Base-by-base conservation (phyloP, 2,329 filamentous ascomycete species). In the Xylariaceae sp. region DNA sequence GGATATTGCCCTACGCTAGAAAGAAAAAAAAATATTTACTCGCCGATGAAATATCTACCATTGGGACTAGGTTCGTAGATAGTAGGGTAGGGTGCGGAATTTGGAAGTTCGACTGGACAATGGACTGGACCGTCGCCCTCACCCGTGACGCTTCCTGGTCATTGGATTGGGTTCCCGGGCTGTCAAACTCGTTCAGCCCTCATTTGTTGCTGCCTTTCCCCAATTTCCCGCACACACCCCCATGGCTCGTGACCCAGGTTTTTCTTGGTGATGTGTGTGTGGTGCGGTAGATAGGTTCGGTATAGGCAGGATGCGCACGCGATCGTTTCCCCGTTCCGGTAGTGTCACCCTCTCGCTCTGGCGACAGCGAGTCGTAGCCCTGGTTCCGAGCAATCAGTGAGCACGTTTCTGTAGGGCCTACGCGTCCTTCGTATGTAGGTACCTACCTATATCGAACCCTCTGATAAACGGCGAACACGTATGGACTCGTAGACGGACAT, bases 321-420 rank as follows among this genome's bases (percentile, higher is more conserved):
- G 13, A 45, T 11, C 56, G 17, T 2, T 45, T 58, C 55, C 58
- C 60, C 52, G 51, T 56, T 58, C 18, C 34, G 60, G 60, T 11
- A 57, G 34, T 44, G 55, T 42, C 1, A 13, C 55, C 60, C 10
- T 42, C 17, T n/a, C 51, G 37, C 57, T 57, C 30, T 42, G 50
- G 48, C 17, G 39, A 30, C 23, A 30, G 23, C 23, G 5, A 30
- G 23, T 30, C 23, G 23, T 30, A 30, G 23, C 23, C 23, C 23
- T 30, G 34, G 13, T n/a, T 11, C 55, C 53, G 51, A 30, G 23
- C 23, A 30, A 30, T 30, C 23, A 30, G 23, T 30, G 23, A 30
- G 23, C 23, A 30, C 23, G 23, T 30, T 30, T 30, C 23, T 30
- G 23, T 30, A 30, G 23, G 23, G 23, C 23, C 23, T 30, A 30